These are phyloP conservation scores for Dovyalis caffra DNA, from an alignment of 345 rosid species.

Conservation along the genomic window DNA sequence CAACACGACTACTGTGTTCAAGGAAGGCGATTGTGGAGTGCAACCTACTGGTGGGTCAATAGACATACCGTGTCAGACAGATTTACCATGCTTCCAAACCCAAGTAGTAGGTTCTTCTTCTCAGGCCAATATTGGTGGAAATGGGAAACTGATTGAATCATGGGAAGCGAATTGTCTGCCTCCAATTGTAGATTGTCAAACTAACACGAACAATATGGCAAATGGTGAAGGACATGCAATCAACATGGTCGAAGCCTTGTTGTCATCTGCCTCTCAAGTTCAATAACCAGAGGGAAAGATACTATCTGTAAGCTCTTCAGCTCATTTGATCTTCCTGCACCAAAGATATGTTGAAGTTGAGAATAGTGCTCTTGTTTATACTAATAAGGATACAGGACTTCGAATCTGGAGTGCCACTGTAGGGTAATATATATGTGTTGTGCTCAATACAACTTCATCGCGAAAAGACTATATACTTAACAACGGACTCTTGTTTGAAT, in stretches of 20 bases:
- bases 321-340: background rate
- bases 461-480: background rate
- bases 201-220: constrained; percentile 11
- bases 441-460: background rate
- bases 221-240: constrained; percentile 15
- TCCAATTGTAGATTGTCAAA: constrained; percentile 27
- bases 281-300: constrained; percentile 1
- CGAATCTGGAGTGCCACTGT: too few relatives aligned
- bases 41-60: constrained; percentile 16
- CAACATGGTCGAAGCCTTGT: constrained; percentile 18
- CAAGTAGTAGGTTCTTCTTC: constrained; percentile 21
- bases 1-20: constrained; percentile 18
- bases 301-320: constrained; percentile 17
- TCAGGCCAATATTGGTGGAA: constrained; percentile 28
- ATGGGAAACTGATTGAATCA: constrained; percentile 28
- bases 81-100: constrained; percentile 37
- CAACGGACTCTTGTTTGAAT: too few relatives aligned
- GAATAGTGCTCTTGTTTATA: background rate
- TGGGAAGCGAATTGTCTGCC: constrained; percentile 37
- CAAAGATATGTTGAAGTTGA: background rate
- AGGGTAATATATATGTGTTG: background rate
- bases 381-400: background rate
- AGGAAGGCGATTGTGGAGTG: constrained; percentile 40
- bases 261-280: constrained; percentile 23
- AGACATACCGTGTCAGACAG: constrained; percentile 20